Evolutionary conservation across 2,329 filamentous ascomycete species (phyloP).

Genomic region (Cyphellophora attinorum): DNA sequence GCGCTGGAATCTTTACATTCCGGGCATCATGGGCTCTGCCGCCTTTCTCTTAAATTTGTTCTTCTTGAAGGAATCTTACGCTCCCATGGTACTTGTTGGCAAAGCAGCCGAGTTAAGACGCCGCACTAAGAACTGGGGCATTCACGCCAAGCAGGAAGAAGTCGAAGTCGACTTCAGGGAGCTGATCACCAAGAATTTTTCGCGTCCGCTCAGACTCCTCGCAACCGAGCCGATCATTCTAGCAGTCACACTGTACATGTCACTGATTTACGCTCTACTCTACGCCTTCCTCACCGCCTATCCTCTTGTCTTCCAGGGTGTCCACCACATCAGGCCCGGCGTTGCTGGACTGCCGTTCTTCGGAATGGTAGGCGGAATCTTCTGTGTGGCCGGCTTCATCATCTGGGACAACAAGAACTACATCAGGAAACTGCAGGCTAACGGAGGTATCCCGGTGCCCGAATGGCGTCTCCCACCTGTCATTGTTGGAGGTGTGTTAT

Average conservation of each 20-base stretch:
- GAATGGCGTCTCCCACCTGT: conserved; percentile 49
- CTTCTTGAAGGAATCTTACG: conserved; percentile 50
- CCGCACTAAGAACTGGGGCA: conserved; percentile 50
- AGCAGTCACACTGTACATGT: conserved; percentile 29
- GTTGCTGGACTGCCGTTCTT: conserved; percentile 71
- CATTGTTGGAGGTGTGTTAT: conserved; percentile 42
- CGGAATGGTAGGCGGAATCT: conserved; percentile 67
- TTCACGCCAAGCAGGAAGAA: conserved; percentile 50
- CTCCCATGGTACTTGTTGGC: conserved; percentile 46
- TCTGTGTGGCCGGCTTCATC: conserved; percentile 58
- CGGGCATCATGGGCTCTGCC: conserved; percentile 46
- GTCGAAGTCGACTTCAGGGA: conserved; percentile 43
- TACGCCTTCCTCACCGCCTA: conserved; percentile 25
- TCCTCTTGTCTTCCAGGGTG: conserved; percentile 27
- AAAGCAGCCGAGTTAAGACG: conserved; percentile 47
- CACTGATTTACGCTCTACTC: conserved; percentile 21
- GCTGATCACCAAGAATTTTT: conserved; percentile 43
- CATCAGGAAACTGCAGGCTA: conserved; percentile 56
- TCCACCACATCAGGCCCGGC: conserved; percentile 62
- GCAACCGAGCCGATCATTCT: conserved; percentile 35
- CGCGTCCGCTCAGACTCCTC: conserved; percentile 34
- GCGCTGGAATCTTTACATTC: conserved; percentile 47
- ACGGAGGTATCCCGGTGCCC: conserved; percentile 49
- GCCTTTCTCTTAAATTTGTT: conserved; percentile 39
- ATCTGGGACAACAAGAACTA: conserved; percentile 57